Percentiles rank a stretch among this genome's conserved stretches.
Conservation (phyloP, 352 stramenopile genomes). For the Phytophthora cajani region DNA sequence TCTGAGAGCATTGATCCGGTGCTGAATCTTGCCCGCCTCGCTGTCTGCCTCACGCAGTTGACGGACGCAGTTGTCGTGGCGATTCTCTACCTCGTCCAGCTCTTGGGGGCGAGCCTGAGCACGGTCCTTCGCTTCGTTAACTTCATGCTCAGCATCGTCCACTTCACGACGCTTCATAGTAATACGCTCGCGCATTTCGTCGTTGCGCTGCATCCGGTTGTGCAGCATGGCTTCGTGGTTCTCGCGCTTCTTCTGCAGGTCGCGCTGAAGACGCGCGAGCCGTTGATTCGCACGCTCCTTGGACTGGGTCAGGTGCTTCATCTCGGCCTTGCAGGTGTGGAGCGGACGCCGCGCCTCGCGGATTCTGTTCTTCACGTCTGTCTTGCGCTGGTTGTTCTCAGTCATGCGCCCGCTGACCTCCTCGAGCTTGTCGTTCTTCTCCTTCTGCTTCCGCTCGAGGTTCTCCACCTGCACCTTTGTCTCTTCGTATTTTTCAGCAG, state of each 20-base stretch:
- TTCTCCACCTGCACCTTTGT: conserved; percentile 51
- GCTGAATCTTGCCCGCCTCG: conserved; percentile 53
- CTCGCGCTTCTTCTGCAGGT: conserved; percentile 61
- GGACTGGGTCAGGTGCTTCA: conserved; percentile 64
- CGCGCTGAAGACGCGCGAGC: conserved; percentile 54
- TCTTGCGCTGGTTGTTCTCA: conserved; percentile 53
- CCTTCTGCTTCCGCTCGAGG: conserved; percentile 65
- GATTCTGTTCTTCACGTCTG: conserved; percentile 66
- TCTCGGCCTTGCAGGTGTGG: conserved; percentile 69
- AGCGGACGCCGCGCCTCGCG: conserved; percentile 68
- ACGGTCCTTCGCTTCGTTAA: conserved; percentile 43
- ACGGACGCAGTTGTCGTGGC: conserved; percentile 59
- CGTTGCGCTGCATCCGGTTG: conserved; percentile 63
- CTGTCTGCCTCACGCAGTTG: conserved; percentile 65
- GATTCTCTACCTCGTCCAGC: conserved; percentile 66
- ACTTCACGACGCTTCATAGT: conserved; percentile 59
- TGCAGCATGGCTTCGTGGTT: conserved; percentile 66
- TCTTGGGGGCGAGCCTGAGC: conserved; percentile 35
- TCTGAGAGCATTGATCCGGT: conserved; percentile 54
- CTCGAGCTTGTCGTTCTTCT: conserved; percentile 73
- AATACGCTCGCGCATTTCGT: conserved; percentile 63
- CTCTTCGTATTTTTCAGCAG: conserved; percentile 51
- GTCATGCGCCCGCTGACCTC: conserved; percentile 49
- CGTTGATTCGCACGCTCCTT: conserved; percentile 60
- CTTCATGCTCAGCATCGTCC: conserved; percentile 43